Conservation (phyloP, 805 yeast genomes). For the Ogataea salicorniae region DNA sequence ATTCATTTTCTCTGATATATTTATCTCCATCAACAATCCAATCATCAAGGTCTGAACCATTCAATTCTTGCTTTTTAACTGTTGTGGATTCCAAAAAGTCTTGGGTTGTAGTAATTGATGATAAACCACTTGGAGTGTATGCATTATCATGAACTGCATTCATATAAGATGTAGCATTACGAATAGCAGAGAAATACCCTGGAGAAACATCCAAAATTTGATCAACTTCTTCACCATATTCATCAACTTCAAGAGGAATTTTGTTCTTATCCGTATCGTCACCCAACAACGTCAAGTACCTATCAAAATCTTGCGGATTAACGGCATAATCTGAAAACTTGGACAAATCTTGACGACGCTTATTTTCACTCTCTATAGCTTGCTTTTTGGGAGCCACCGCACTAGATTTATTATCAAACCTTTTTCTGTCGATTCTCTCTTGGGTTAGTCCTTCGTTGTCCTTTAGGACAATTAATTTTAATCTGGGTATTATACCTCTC, state of each 20-base stretch:
- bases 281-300: not conserved
- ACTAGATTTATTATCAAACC: no score
- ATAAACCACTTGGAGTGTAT: not conserved
- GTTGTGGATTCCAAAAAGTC: not conserved
- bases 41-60: not conserved
- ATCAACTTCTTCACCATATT: conserved; percentile 6
- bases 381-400: no score
- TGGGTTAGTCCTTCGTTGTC: conserved; percentile 2
- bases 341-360: not conserved
- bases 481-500: conserved; percentile 13
- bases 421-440: not conserved
- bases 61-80: not conserved
- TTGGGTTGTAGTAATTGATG: not conserved
- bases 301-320: conserved; percentile 4
- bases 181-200: conserved; percentile 10
- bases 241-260: not conserved
- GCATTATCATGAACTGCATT: not conserved
- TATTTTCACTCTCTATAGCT: not conserved
- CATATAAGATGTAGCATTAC: conserved; percentile 3
- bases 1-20: conserved; percentile 1
- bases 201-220: conserved; percentile 10
- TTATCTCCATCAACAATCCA: conserved; percentile 3
- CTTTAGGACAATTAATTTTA: conserved; percentile 8
- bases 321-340: not conserved
- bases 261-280: not conserved